Percentiles rank a stretch among this genome's conserved stretches.
Conservation (phyloP, 257 asterid genomes). For the Thymus mandschuricus region DNA sequence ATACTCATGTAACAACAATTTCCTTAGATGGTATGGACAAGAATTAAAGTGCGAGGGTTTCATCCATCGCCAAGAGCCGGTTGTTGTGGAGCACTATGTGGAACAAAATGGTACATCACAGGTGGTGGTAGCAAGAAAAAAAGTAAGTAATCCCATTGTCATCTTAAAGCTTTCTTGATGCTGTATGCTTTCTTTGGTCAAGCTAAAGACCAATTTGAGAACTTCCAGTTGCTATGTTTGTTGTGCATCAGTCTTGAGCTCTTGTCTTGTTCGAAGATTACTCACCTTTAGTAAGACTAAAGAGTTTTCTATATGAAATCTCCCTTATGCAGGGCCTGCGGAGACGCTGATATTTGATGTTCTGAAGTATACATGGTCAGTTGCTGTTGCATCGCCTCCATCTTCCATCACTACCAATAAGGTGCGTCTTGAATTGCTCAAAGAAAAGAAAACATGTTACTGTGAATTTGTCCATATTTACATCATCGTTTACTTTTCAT, state of each 20-base stretch:
- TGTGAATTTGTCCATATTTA: slow-evolving; percentile 14
- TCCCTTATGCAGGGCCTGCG: slow-evolving; percentile 63
- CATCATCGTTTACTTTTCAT: slow-evolving; percentile 4
- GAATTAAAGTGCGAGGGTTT: slow-evolving; percentile 80
- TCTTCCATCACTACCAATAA: slow-evolving; percentile 86
- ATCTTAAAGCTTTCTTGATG: slow-evolving; percentile 17
- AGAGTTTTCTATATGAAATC: neutral
- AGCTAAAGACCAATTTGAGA: slow-evolving; percentile 19
- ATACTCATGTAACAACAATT: slow-evolving; percentile 22
- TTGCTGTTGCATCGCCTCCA: slow-evolving; percentile 73
- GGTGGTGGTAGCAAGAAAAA: slow-evolving; percentile 98
- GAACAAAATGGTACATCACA: slow-evolving; percentile 93
- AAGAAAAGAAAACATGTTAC: neutral
- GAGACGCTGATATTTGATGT: slow-evolving; percentile 91
- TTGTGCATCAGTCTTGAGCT: neutral
- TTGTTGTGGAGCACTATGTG: slow-evolving; percentile 92
- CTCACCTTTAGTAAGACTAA: slow-evolving; percentile 11
- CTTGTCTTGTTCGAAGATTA: slow-evolving; percentile 1
- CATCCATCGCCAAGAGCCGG: slow-evolving; percentile 99
- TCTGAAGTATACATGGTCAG: slow-evolving; percentile 88
- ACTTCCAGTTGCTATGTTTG: neutral
- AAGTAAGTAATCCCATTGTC: slow-evolving; percentile 41
- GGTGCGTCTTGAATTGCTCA: slow-evolving; percentile 45
- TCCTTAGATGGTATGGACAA: slow-evolving; percentile 94
- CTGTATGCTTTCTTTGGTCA: slow-evolving; percentile 10